Base-by-base conservation (phyloP, 129 eudicot species). In the Helichrysum umbraculigerum region DNA sequence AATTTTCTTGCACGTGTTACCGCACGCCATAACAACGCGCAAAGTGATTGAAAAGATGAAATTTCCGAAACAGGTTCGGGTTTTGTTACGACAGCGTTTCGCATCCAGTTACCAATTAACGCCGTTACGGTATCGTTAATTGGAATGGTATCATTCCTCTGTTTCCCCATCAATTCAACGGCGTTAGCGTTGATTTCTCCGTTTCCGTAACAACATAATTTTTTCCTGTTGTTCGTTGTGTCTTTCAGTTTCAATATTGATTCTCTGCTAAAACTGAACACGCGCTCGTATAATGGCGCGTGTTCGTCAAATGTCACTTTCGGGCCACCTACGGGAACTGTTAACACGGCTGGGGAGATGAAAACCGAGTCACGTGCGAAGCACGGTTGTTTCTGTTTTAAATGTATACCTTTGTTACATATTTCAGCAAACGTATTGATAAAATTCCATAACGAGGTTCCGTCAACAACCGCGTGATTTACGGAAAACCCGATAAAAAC, bases 1-100 rank as follows among this genome's bases (percentile, higher is more conserved):
- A 87, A 68, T 30, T 90, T 90, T 70, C 98, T 81, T 0, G 98
- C 98, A 37, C 98, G 94, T 63, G 98, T 92, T 32, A 92, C 91
- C 3, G 75, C 89, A 4, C 94, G 90, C 98, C 98, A 92, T 14
- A 92, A 72, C 41, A 89, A 71, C 5, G 98, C 98, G 28, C 87
- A 82, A 1, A 92, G 61, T 1, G 98, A 90, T 33, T 92, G 98
- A 71, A 92, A 92, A 0, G 98, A 92, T 1, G 98, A 92, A 74
- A 92, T 86, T 67, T 92, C 96, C 3, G 80, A 76, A 71, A 64
- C 58, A 0, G 57, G 47, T 66, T 75, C 71, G 41, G 86, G 16
- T 2, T 68, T 83, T 3, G 81, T 1, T 22, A 71, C 80, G 54
- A 80, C 83, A 1, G 81, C 88, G 79, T 83, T 86, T 82, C 86